Evolutionary conservation across 257 asterid genomes (phyloP), one percentile per base, ranked within the genome.

Genomic region (Ehretia macrophylla): DNA sequence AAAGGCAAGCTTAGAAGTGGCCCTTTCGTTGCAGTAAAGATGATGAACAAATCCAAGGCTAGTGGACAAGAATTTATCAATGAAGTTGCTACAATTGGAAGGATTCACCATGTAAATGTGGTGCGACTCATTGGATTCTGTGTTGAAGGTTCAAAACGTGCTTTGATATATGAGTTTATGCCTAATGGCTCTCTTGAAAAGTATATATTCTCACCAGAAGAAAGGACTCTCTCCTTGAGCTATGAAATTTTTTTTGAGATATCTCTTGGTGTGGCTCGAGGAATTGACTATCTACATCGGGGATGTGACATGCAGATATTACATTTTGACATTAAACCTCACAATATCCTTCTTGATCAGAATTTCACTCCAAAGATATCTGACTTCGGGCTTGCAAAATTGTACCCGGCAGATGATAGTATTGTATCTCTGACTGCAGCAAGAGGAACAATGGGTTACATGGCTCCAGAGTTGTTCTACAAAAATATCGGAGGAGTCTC

Each of bases 1-100:
- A 73, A 60, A 69, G 91, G 87, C 66, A 75, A 72, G 4, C 83
- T 84, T n/a, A 67, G 75, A 0, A 79, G 85, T 60, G 84, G 86
- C 6, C 79, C 79, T 55, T 40, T 35, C 32, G 84, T 58, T 44
- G 79, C 86, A 14, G 74, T 81, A 21, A 74, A 79, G 65, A 75
- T 74, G 78, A 63, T 76, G 75, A 52, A 4, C 4, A 67, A 55
- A 27, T 73, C 76, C 17, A 57, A 68, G 47, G 64, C 67, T 1
- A 65, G 69, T 38, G 80, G 71, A 66, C 56, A 60, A 65, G 85
- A 83, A 55, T 80, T 77, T 63, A 67, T 78, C 48, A 64, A 49
- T 51, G 66, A 71, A 37, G 77, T 77, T 44, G 68, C 81, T 16
- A 63, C 51, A 37, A 66, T 77, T 40, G 81, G 83, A 52, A 72